Conservation (phyloP, 805 yeast species). For the Kluyveromyces wickerhamii region DNA sequence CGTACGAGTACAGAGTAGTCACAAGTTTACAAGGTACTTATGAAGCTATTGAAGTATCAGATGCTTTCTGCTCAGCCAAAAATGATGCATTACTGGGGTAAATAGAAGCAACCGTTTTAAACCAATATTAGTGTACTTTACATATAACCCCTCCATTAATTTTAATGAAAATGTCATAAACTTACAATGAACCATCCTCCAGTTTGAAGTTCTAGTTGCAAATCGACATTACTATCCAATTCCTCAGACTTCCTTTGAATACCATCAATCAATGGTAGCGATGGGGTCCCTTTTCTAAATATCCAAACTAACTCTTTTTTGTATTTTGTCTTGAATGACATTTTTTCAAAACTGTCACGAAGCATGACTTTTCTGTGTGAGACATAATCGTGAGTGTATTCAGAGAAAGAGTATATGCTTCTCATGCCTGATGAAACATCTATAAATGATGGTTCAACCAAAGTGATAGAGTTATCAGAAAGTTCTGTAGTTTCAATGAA, state of each 20-base stretch:
- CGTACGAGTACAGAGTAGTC: constrained; percentile 56
- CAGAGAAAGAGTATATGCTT: not conserved
- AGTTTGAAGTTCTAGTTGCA: not conserved
- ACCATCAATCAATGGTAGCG: constrained; percentile 2
- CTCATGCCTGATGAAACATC: too few relatives aligned
- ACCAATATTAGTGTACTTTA: not conserved
- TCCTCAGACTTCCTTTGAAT: not conserved
- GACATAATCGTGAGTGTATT: not conserved
- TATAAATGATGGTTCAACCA: too few relatives aligned
- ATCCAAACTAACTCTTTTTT: constrained; percentile 8
- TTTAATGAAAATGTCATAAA: too few relatives aligned
- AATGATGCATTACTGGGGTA: constrained; percentile 27
- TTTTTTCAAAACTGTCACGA: not conserved
- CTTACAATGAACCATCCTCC: constrained; percentile 2
- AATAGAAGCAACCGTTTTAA: constrained; percentile 15
- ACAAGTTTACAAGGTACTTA: constrained; percentile 90
- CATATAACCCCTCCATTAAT: not conserved
- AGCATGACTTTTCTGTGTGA: too few relatives aligned
- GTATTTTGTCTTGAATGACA: not conserved
- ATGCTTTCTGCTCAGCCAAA: constrained; percentile 62
- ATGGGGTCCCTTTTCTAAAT: constrained; percentile 6
- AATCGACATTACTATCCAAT: constrained; percentile 1
- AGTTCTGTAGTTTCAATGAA: too few relatives aligned
- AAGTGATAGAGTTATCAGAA: too few relatives aligned
- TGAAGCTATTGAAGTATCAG: constrained; percentile 85